Evolutionary conservation across 2,329 filamentous ascomycete species (phyloP).

Genomic region (Plenodomus tracheiphilus): DNA sequence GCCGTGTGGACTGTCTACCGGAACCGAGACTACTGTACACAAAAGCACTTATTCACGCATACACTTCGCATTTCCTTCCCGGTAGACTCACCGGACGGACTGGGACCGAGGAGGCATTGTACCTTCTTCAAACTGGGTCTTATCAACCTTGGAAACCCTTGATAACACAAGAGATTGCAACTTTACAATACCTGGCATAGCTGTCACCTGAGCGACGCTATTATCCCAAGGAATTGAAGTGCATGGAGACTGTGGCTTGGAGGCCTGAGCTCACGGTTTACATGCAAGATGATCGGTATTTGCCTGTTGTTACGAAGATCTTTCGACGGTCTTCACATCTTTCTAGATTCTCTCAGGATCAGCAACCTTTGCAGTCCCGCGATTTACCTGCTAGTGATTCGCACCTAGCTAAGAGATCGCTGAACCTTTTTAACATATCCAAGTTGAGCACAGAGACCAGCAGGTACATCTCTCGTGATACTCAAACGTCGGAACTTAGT

Average conservation of each 20-base stretch:
- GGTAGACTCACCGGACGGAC: conserved; percentile 63
- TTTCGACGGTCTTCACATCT: conserved; percentile 13
- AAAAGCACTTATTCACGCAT: conserved; percentile 63
- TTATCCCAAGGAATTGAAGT: conserved; percentile 29
- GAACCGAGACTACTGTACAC: conserved; percentile 60
- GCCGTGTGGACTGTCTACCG: conserved; percentile 59
- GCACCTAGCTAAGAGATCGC: conserved; percentile 18
- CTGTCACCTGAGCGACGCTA: conserved; percentile 44
- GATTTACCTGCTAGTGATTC: background rate
- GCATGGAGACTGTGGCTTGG: conserved; percentile 41
- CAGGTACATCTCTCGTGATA: conserved; percentile 20
- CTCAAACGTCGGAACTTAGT: background rate
- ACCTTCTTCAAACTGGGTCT: conserved; percentile 53
- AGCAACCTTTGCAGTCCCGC: background rate
- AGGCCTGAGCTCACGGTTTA: conserved; percentile 17
- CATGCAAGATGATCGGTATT: conserved; percentile 41
- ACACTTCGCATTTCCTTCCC: conserved; percentile 61
- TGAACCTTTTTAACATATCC: background rate
- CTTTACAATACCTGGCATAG: conserved; percentile 31
- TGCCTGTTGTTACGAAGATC: conserved; percentile 16
- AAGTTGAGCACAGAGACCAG: background rate
- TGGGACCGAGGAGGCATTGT: conserved; percentile 63
- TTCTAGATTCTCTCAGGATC: conserved; percentile 5
- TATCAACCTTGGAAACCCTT: conserved; percentile 48
- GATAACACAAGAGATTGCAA: background rate